These are phyloP conservation scores for Phylloporus rhodoxanthus DNA, from an alignment of 768 basidiomycete species.

Conservation along the genomic window DNA sequence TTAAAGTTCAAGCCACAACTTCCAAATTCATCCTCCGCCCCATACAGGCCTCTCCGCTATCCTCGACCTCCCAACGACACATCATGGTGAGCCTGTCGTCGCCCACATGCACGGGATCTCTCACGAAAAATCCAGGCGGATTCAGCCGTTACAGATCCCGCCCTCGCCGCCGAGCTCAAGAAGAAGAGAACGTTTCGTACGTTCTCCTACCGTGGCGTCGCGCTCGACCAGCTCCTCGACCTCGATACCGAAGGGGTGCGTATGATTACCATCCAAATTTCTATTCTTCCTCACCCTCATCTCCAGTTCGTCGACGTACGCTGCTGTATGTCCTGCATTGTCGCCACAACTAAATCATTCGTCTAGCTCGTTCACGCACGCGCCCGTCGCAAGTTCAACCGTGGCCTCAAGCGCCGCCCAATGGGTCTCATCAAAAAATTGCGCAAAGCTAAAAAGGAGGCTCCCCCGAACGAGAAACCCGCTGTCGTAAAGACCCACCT, in stretches of 20 bases:
- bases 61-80: conserved; percentile 27
- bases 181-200: conserved; percentile 98
- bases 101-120: not conserved
- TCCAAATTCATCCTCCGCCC: conserved; percentile 29
- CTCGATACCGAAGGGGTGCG: conserved; percentile 91
- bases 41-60: conserved; percentile 9
- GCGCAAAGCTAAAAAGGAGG: conserved; percentile 99
- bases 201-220: conserved; percentile 96
- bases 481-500: conserved; percentile 98
- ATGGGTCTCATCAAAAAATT: conserved; percentile 99
- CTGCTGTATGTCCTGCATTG: conserved; percentile 7
- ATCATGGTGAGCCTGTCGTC: conserved; percentile 27
- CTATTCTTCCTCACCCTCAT: not conserved
- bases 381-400: conserved; percentile 97
- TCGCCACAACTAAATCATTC: conserved; percentile 1
- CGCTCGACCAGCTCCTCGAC: conserved; percentile 97
- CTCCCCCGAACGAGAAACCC: conserved; percentile 98
- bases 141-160: conserved; percentile 79
- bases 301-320: conserved; percentile 74
- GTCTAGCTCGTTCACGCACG: conserved; percentile 92
- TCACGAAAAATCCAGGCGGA: conserved; percentile 54
- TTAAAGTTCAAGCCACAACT: conserved; percentile 36
- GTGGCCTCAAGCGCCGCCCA: conserved; percentile 96
- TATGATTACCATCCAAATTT: not conserved
- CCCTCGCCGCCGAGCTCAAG: conserved; percentile 94